Base-by-base conservation (phyloP, 306 rosid genomes). In the Fagus crenata region DNA sequence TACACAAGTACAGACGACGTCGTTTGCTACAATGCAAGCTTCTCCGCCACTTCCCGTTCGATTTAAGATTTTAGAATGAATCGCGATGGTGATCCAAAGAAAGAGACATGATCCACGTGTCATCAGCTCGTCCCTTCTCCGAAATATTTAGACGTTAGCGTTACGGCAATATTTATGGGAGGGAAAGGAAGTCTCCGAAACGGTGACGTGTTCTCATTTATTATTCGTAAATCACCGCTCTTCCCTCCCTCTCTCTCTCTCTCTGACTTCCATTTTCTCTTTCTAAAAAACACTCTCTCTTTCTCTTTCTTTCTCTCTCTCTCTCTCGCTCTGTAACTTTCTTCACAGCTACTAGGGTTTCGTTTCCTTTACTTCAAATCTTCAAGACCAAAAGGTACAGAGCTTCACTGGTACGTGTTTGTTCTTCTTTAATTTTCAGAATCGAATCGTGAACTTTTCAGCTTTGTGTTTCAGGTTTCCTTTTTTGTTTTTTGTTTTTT, bases 331-430 rank as follows among this genome's bases (percentile, higher is more conserved):
- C 81, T 74, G 43, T 56, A 81, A 72, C 81, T 84, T 80, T 82
- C 71, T 77, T 69, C 90, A 63, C 72, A 69, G 80, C 78, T 87
- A 82, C 78, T 87, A 82, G 88, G 96, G 87, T 90, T 95, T 81
- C 91, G 80, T 82, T 75, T 79, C 80, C 90, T 92, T 82, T 83
- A 81, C 96, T 88, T 83, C 77, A 33, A 89, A 87, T 80, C 96
- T 88, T 83, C 77, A 33, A 89, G 86, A 71, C 77, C 85, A 70
- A 58, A 60, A 73, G 42, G 77, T 5, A 42, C 28, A 41, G 69
- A 59, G 76, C 87, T 70, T 81, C 82, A 37, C 81, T 42, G 93
- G 96, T 92, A 88, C 80, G 89, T 82, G 80, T 43, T 43, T 77
- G 42, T 65, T 63, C 54, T 37, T 11, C 86, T 87, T 83, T 39